Conservation (phyloP, 352 stramenopile genomes). For the Saprolegnia parasitica region DNA sequence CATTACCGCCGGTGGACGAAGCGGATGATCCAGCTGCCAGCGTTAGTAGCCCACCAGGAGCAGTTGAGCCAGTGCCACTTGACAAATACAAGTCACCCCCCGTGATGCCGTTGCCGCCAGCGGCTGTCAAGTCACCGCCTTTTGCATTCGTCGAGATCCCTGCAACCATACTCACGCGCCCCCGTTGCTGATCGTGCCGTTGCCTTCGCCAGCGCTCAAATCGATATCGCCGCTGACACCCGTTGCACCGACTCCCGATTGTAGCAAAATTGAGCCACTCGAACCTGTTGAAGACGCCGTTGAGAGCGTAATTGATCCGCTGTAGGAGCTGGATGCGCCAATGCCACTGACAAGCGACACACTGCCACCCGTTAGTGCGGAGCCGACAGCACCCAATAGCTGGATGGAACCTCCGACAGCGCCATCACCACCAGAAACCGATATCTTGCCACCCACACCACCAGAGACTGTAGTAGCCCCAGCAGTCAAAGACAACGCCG, state of each 20-base stretch:
- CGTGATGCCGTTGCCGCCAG: conserved; percentile 32
- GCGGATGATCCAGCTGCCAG: conserved; percentile 33
- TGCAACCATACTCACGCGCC: conserved; percentile 30
- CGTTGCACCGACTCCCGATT: conserved; percentile 23
- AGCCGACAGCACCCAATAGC: neutral
- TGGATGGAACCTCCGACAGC: conserved; percentile 6
- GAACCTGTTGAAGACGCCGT: neutral
- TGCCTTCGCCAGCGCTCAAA: conserved; percentile 33
- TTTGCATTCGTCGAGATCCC: conserved; percentile 31
- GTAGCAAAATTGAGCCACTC: neutral
- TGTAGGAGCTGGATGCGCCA: conserved; percentile 4
- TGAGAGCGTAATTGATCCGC: neutral
- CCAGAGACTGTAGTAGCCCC: conserved; percentile 43
- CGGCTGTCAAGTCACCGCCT: conserved; percentile 37
- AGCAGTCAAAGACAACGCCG: conserved; percentile 44
- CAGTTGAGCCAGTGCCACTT: conserved; percentile 25
- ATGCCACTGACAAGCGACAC: neutral
- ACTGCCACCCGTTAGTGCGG: conserved; percentile 45
- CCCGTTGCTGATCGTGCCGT: conserved; percentile 23
- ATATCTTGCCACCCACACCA: conserved; percentile 6
- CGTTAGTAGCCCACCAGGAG: conserved; percentile 30
- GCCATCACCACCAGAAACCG: conserved; percentile 8
- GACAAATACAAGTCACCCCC: conserved; percentile 34
- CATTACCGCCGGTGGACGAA: conserved; percentile 17
- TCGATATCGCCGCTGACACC: conserved; percentile 32